phyloP scores from a whole-genome alignment of 1,284 basidiomycete genomes.

The Porogramme epimiltina region DNA sequence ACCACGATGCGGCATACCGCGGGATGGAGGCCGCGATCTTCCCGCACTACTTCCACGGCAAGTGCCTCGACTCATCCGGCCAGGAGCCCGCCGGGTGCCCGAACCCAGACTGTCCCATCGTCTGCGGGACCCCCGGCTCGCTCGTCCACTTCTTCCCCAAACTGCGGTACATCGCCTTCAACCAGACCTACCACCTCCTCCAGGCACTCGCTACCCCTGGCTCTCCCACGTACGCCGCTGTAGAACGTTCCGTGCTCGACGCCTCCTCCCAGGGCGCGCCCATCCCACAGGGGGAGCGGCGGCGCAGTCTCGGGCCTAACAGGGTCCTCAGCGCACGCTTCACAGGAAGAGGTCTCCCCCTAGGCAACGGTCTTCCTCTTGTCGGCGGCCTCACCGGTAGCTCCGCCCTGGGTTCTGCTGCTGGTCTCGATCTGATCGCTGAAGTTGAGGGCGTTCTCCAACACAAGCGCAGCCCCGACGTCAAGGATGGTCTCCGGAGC shows the following conservation, averaged over 20 bases:
- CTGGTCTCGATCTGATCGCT: slow-evolving; percentile 2
- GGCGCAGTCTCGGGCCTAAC: slow-evolving; percentile 1
- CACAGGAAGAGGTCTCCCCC: background rate
- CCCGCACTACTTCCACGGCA: slow-evolving; percentile 71
- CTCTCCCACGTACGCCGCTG: slow-evolving; percentile 41
- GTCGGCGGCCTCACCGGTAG: background rate
- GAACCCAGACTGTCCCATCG: slow-evolving; percentile 73
- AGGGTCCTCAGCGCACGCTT: slow-evolving; percentile 6
- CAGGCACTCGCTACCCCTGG: slow-evolving; percentile 37
- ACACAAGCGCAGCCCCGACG: slow-evolving; percentile 26
- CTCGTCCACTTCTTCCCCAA: slow-evolving; percentile 64
- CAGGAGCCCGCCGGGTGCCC: slow-evolving; percentile 69
- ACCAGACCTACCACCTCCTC: slow-evolving; percentile 42
- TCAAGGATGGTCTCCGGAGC: slow-evolving; percentile 27
- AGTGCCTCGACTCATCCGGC: slow-evolving; percentile 59
- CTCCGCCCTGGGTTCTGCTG: slow-evolving; percentile 6
- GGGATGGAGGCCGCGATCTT: slow-evolving; percentile 57
- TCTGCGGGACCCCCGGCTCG: slow-evolving; percentile 80
- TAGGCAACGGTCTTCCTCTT: background rate
- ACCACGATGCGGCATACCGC: slow-evolving; percentile 44
- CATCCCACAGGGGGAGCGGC: background rate
- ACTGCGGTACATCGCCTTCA: slow-evolving; percentile 52
- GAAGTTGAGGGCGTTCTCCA: background rate
- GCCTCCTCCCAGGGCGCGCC: slow-evolving; percentile 21
- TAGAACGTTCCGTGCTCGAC: slow-evolving; percentile 41